Evolutionary conservation across 2,329 filamentous ascomycete species (phyloP), one percentile per base, ranked within the genome.

Genomic region (Eutypa lata): DNA sequence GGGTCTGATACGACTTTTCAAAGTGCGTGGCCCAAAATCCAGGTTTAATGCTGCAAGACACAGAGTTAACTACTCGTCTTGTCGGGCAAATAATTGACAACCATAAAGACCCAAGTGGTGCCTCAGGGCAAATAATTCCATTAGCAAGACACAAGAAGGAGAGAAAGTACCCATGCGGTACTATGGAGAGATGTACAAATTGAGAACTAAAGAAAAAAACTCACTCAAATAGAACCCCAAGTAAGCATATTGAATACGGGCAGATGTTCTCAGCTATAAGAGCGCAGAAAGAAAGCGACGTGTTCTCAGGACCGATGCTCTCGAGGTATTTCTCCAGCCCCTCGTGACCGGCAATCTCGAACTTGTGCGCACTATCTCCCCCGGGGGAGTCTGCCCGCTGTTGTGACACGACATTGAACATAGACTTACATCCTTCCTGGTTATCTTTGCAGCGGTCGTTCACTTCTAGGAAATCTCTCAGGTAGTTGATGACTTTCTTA

Each of bases 1-100:
- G 44, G 21, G 50, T 48, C 5, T 47, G 42, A 28, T 51, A 51
- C 18, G 50, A 47, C 24, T 51, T 51, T 33, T 51, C 50, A 28
- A 51, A 51, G 24, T 51, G 44, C 26, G 50, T 51, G 22, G 50
- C 50, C 50, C 44, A 51, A 33, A 40, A 51, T 16, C 44, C 18
- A 11, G 50, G 50, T 14, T 40, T 40, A 21, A 48, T 28, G 11
- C 31, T 35, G 14, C 7, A 35, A 35, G n/a, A n/a, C n/a, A n/a
- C n/a, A n/a, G n/a, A n/a, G n/a, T n/a, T n/a, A n/a, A n/a, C n/a
- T n/a, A n/a, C n/a, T n/a, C n/a, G n/a, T n/a, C n/a, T n/a, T n/a
- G n/a, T n/a, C n/a, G n/a, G n/a, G n/a, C n/a, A n/a, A n/a, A n/a
- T n/a, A n/a, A n/a, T n/a, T n/a, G n/a, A n/a, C n/a, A n/a, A n/a